Base-by-base conservation (phyloP, 2,329 filamentous ascomycete species). In the Chaetomiaceae sp. region DNA sequence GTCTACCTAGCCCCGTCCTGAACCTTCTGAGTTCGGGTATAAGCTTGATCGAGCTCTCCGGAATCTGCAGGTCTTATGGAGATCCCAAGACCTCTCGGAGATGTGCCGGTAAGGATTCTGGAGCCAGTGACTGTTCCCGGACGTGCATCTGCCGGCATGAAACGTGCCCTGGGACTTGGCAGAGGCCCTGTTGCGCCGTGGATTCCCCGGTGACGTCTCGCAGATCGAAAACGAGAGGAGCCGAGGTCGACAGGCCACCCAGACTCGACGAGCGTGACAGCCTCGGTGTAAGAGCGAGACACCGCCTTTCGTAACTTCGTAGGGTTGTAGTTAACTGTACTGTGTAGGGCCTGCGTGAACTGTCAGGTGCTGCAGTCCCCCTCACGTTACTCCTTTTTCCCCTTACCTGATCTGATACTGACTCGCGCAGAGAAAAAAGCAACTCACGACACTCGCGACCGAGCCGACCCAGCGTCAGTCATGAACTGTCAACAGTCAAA, bases 91-190 rank as follows among this genome's bases (percentile, higher is more conserved):
- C n/a, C n/a, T n/a, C n/a, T n/a, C n/a, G n/a, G n/a, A n/a, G n/a
- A n/a, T n/a, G n/a, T n/a, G n/a, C n/a, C n/a, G n/a, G n/a, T n/a
- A n/a, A n/a, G n/a, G n/a, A n/a, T n/a, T n/a, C n/a, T n/a, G n/a
- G n/a, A n/a, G n/a, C n/a, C n/a, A n/a, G n/a, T n/a, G n/a, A n/a
- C n/a, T n/a, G n/a, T n/a, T n/a, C n/a, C 40, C 47, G 19, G 9
- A 25, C 12, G 23, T 54, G 38, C 17, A 53, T 53, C 36, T 55
- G 44, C 57, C 53, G 46, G 53, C 55, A 57, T 59, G 52, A 55
- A 52, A 59, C 55, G 33, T 25, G 39, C 40, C 22, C 36, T 27
- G 27, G n/a, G 43, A 23, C 43, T 59, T 57, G 51, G 52, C 55
- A 17, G 15, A 17, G 17, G 25, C 29, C 25, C 39, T 50, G 43